Base-by-base conservation (phyloP, 108 stramenopile genomes). In the Hondaea fermentalgiana region DNA sequence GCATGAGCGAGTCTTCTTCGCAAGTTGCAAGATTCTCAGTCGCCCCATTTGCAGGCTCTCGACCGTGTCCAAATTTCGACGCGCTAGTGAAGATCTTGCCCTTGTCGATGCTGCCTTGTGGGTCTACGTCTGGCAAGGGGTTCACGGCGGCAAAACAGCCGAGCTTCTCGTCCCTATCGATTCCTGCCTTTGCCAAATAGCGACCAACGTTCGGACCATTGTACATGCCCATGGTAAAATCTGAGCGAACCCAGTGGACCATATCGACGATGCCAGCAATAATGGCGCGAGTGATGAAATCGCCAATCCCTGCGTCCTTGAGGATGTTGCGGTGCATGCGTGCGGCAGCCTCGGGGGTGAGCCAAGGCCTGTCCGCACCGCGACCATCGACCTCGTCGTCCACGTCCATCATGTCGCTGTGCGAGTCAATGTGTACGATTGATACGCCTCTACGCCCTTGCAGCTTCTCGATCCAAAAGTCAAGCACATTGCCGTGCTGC, bases 371-470 rank as follows among this genome's bases (percentile, higher is more conserved):
- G 35, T 35, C 35, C 35, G 35, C 35, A 35, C 35, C 35, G 35
- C 35, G 35, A 35, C 35, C 35, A 35, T 35, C 35, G 35, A 3
- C 51, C 1, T 83, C 76, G 49, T 23, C 28, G 10, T 47, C 76
- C 43, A 83, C 76, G 3, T 83, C 76, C 76, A 83, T 83, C 76
- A 83, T 47, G 28, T 83, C 76, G 51, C 76, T 83, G 51, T 83
- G 76, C 3, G 76, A 83, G 76, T 83, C 76, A 8, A 83, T 28
- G 76, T 83, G 76, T 16, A 83, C 49, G 23, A 83, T 17, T 6
- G 51, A 53, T 6, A 83, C 76, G 49, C 51, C 51, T 45, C 16
- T 83, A 1, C n/a, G 45, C 12, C 76, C 76, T 12, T 23, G 8
- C 17, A 83, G 5, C 51, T 8, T 45, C 51, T 53, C 25, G 3